Evolutionary conservation across 352 stramenopile genomes (phyloP), one percentile per base, ranked within the genome.

Genomic region (Phytophthora crassamura): DNA sequence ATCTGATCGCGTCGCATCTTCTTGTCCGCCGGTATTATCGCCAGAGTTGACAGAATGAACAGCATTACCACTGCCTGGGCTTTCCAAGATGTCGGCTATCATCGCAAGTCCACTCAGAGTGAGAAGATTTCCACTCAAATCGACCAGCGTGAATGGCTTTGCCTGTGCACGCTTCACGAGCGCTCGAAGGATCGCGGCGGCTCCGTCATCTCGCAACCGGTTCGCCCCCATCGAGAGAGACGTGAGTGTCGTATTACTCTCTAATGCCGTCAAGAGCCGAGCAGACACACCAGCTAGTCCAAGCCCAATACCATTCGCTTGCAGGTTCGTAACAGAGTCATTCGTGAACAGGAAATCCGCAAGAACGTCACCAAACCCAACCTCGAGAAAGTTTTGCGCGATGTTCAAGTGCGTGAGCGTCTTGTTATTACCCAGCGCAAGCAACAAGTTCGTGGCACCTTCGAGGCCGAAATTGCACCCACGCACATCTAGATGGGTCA

Each of bases 51-150:
- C 7, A 9, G 11, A 48, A 33, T 60, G 41, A 16, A 41, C 38
- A 32, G n/a, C 20, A 14, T 32, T 52, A 16, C 8, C 15, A 36
- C 48, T 49, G 30, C 20, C 18, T 36, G 39, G 39, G 40, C 12
- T 46, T 63, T 74, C 45, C n/a, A 93, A 52, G 2, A 80, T 71
- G 8, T 74, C 62, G 38, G 64, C 63, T 5, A 92, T 72, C 40
- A 58, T 74, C 14, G 64, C 51, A 14, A 94, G 53, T 1, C 72
- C 80, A 22, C 72, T 77, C 9, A 64, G 33, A 16, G 84, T 95
- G 35, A 95, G 70, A 16, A 95, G 60, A 45, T 95, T 95, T 28
- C 84, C 86, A 58, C 82, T 90, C 14, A 95, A 55, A 52, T 95
- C 83, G 16, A 93, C 63, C 11, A 76, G 47, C 30, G 62, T 61